Conservation (phyloP, 331 rosid genomes). For the Phaseolus coccineus region DNA sequence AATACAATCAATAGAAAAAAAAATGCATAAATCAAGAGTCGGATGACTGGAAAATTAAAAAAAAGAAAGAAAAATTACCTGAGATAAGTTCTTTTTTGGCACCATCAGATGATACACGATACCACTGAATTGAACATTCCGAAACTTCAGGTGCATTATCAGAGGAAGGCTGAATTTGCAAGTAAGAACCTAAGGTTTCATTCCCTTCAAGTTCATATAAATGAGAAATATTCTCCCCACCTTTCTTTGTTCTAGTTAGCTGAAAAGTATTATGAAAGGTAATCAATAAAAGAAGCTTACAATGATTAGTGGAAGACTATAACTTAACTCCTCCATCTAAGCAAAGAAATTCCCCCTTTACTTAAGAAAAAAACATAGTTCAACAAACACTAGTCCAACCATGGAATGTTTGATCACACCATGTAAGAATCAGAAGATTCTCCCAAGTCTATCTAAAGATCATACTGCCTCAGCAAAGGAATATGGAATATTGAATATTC, state of each 20-base stretch:
- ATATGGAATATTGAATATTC: conserved; percentile 9
- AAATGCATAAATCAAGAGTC: conserved; percentile 12
- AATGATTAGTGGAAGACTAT: conserved; percentile 7
- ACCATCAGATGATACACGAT: conserved; percentile 71
- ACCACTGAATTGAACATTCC: conserved; percentile 82
- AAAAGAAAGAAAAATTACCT: conserved; percentile 54
- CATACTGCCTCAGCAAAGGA: neutral
- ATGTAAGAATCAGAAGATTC: neutral
- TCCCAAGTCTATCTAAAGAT: conserved; percentile 1
- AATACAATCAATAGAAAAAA: neutral
- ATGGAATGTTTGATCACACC: neutral
- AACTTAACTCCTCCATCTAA: conserved; percentile 19
- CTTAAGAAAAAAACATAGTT: conserved; percentile 6
- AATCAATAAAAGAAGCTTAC: conserved; percentile 32
- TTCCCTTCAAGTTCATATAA: conserved; percentile 80
- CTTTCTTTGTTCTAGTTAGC: conserved; percentile 79
- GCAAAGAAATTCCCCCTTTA: conserved; percentile 22
- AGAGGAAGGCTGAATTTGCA: conserved; percentile 74
- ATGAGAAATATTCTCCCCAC: conserved; percentile 56
- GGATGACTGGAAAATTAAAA: neutral
- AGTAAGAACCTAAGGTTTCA: conserved; percentile 87
- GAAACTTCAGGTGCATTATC: conserved; percentile 75
- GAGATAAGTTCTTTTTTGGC: conserved; percentile 90
- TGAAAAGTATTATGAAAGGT: conserved; percentile 46
- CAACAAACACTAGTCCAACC: conserved; percentile 1